phyloP scores from a whole-genome alignment of 768 basidiomycete genomes.

The Trametes sanguinea region DNA sequence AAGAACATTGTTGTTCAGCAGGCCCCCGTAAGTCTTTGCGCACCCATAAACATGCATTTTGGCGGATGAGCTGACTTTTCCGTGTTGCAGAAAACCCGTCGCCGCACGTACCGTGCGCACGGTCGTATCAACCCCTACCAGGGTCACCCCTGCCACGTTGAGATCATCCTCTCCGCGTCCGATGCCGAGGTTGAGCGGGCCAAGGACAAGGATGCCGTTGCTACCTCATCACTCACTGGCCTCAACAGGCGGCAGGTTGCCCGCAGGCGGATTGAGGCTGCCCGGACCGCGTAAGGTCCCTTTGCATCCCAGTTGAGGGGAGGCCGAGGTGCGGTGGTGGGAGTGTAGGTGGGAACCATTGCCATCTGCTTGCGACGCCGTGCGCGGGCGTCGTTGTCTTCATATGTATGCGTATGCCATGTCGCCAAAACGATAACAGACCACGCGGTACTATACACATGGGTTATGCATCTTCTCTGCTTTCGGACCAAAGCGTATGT shows the following conservation, averaged over 20 bases:
- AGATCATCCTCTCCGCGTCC: conserved; percentile 83
- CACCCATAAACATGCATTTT: background rate
- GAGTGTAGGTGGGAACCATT: conserved; percentile 20
- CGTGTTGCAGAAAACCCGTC: conserved; percentile 82
- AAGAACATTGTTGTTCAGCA: conserved; percentile 98
- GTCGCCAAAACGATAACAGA: conserved; percentile 27
- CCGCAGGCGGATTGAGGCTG: conserved; percentile 85
- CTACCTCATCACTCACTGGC: conserved; percentile 53
- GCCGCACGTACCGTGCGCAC: conserved; percentile 98
- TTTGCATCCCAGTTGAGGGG: background rate
- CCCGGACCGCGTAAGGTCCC: conserved; percentile 40
- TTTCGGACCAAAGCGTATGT: background rate
- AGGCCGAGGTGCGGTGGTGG: conserved; percentile 15
- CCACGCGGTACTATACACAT: conserved; percentile 23
- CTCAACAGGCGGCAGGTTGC: conserved; percentile 87
- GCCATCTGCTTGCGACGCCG: conserved; percentile 22
- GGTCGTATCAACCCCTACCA: conserved; percentile 99
- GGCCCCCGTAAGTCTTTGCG: conserved; percentile 75
- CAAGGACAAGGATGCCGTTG: conserved; percentile 72
- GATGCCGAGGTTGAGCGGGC: conserved; percentile 88
- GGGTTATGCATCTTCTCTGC: conserved; percentile 22
- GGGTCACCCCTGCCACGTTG: conserved; percentile 96
- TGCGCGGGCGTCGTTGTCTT: conserved; percentile 26
- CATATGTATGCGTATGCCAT: conserved; percentile 36
- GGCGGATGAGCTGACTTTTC: background rate